phyloP scores from a whole-genome alignment of 257 asterid genomes.

The Przewalskia tangutica region DNA sequence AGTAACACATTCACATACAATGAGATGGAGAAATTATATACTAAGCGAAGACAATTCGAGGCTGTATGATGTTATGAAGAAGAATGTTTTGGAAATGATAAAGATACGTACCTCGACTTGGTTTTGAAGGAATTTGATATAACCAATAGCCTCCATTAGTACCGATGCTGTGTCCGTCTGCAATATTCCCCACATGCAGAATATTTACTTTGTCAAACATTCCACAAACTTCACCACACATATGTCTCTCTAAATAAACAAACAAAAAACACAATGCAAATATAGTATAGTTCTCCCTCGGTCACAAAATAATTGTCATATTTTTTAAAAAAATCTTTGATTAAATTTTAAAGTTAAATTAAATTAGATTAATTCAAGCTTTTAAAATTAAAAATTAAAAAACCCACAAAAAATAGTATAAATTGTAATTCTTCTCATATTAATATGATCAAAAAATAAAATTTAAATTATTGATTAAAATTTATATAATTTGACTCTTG shows the following conservation, averaged over 20 bases:
- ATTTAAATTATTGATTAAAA: no score
- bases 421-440: no score
- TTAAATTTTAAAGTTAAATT: no score
- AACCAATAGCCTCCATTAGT: constrained; percentile 94
- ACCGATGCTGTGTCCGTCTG: constrained; percentile 99
- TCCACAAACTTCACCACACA: not conserved
- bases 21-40: no score
- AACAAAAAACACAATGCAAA: not conserved
- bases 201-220: not conserved
- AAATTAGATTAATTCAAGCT: no score
- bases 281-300: not conserved
- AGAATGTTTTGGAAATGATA: constrained; percentile 25
- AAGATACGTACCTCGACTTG: constrained; percentile 64
- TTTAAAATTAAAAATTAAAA: no score
- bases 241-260: not conserved
- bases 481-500: no score
- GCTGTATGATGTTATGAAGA: constrained; percentile 16
- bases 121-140: constrained; percentile 77
- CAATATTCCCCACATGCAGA: constrained; percentile 29
- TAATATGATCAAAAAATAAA: no score
- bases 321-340: no score
- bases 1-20: not conserved
- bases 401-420: no score
- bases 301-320: no score
- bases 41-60: not conserved